Evolutionary conservation across 2,329 filamentous ascomycete genomes (phyloP).

Genomic region (Epichloe glyceriae): DNA sequence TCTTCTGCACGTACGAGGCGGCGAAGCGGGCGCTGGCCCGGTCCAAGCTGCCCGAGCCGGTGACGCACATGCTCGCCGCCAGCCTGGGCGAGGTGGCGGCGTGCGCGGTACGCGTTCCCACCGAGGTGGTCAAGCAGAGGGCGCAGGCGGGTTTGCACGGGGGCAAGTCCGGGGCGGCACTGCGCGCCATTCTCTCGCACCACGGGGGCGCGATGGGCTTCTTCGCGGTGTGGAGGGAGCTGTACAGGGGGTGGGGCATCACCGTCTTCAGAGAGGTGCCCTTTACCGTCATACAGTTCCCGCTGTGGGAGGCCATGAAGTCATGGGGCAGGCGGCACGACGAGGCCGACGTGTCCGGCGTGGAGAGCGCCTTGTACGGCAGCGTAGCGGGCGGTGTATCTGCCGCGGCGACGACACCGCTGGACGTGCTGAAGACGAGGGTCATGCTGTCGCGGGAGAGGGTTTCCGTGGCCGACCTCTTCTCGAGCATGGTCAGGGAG

Average conservation of each 20-base stretch:
- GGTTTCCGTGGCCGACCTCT: conserved; percentile 44
- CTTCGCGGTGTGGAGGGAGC: conserved; percentile 57
- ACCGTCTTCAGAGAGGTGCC: conserved; percentile 94
- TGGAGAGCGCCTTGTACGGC: conserved; percentile 76
- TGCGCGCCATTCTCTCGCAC: conserved; percentile 54
- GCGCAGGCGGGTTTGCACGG: conserved; percentile 80
- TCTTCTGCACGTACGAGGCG: conserved; percentile 90
- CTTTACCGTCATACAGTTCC: conserved; percentile 95
- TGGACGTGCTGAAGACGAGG: conserved; percentile 93
- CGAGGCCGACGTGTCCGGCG: conserved; percentile 43
- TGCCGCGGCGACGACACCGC: conserved; percentile 76
- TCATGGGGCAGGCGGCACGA: conserved; percentile 32
- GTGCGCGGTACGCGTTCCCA: conserved; percentile 84
- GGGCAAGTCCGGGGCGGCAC: conserved; percentile 51
- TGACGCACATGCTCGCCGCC: conserved; percentile 73
- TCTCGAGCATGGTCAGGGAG: conserved; percentile 50
- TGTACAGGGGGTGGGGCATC: conserved; percentile 86
- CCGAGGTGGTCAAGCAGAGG: conserved; percentile 93
- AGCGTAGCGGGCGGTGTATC: conserved; percentile 74
- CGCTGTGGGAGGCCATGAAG: conserved; percentile 92
- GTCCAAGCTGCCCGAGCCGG: conserved; percentile 24
- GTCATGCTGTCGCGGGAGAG: conserved; percentile 77
- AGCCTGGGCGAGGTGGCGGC: conserved; percentile 81
- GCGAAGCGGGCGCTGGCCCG: conserved; percentile 37
- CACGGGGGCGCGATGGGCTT: conserved; percentile 28